Evolutionary conservation across 2,329 filamentous ascomycete genomes (phyloP).

Genomic region (Penicillium sp.): DNA sequence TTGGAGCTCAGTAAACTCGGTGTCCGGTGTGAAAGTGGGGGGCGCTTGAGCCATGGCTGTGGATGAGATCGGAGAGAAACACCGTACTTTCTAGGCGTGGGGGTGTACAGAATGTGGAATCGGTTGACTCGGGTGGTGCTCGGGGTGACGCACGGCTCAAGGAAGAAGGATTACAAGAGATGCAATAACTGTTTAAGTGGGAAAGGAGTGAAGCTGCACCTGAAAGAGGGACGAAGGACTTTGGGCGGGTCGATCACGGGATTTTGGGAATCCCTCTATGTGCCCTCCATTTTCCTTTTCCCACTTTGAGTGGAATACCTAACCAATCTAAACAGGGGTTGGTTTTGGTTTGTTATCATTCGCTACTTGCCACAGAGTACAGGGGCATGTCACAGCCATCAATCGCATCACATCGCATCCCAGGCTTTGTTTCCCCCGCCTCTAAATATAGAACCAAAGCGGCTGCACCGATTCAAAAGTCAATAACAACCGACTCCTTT

Average conservation of each 20-base stretch:
- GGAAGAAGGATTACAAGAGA: background rate
- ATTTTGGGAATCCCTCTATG: slow-evolving; percentile 9
- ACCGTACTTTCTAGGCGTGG: background rate
- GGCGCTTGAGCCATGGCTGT: slow-evolving; percentile 15
- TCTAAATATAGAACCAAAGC: slow-evolving; percentile 17
- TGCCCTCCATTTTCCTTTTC: background rate
- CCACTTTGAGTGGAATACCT: background rate
- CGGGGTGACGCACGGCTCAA: slow-evolving; percentile 7
- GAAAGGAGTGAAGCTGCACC: background rate
- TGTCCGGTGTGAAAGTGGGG: slow-evolving; percentile 34
- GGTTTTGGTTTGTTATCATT: background rate
- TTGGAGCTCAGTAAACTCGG: slow-evolving; percentile 34
- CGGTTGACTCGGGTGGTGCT: background rate
- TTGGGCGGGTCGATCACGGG: slow-evolving; percentile 20
- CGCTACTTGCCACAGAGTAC: background rate
- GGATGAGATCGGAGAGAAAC: slow-evolving; percentile 9
- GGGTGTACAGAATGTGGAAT: slow-evolving; percentile 1
- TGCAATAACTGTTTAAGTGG: background rate
- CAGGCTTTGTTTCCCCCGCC: slow-evolving; percentile 12
- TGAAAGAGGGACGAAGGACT: slow-evolving; percentile 1
- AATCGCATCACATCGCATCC: background rate
- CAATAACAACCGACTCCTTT: background rate
- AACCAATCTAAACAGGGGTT: background rate
- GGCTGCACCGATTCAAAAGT: background rate
- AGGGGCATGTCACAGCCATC: slow-evolving; percentile 1